Percentiles rank a stretch among this genome's conserved stretches.
Evolutionary conservation across 768 basidiomycete species (phyloP).

Genomic region (Collybia mongolica): DNA sequence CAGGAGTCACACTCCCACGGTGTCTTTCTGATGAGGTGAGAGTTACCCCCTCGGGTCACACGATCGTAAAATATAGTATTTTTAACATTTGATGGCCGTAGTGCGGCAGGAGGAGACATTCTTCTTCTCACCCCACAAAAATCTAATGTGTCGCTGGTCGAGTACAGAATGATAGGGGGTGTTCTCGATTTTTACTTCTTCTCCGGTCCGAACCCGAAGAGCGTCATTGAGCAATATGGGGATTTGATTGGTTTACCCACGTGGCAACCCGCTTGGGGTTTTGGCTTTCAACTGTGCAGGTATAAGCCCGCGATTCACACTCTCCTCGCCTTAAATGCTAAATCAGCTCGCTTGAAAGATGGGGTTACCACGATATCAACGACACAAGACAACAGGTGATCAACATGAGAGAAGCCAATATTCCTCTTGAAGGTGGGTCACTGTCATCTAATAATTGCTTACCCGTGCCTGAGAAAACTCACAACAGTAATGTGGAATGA

Average conservation of each 20-base stretch:
- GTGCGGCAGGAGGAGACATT: constrained; percentile 70
- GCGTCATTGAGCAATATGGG: constrained; percentile 73
- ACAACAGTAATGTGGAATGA: constrained; percentile 75
- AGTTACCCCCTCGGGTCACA: neutral
- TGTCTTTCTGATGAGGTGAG: constrained; percentile 68
- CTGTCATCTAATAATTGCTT: neutral
- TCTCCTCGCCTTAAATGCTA: constrained; percentile 9
- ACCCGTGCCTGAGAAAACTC: neutral
- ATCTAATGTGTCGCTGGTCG: constrained; percentile 57
- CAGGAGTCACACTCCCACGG: constrained; percentile 65
- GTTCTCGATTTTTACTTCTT: constrained; percentile 80
- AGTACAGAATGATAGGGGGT: constrained; percentile 76
- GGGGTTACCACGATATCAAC: constrained; percentile 46
- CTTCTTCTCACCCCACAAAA: constrained; percentile 58
- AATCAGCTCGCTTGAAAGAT: constrained; percentile 19
- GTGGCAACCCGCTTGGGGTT: constrained; percentile 74
- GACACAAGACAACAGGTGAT: constrained; percentile 55
- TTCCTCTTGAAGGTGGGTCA: constrained; percentile 72
- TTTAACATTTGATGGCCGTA: constrained; percentile 18
- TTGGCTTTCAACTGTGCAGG: constrained; percentile 78
- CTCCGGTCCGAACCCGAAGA: constrained; percentile 53
- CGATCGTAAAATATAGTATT: neutral
- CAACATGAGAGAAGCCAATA: constrained; percentile 59
- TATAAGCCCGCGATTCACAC: constrained; percentile 19
- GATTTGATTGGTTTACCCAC: constrained; percentile 64